Evolutionary conservation across 169 alveolate species (phyloP), one percentile per base, ranked within the genome.

Genomic region (Plasmodium blacklocki): DNA sequence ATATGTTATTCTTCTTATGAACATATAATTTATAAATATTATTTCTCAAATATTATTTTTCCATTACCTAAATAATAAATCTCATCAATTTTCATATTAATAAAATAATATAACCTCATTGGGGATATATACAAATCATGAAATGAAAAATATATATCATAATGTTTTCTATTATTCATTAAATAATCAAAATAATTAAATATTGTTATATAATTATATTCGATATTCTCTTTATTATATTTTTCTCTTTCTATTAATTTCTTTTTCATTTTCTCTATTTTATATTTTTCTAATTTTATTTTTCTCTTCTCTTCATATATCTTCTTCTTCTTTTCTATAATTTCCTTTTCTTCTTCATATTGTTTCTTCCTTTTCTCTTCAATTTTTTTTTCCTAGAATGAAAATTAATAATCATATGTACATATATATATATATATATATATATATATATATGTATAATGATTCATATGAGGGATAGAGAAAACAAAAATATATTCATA

Each of bases 291-390:
- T 73, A 85, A 73, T 52, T 71, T 85, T 47, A 70, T 68, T 63
- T 71, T 56, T 54, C 91, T 85, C 68, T 85, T 85, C 52, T 85
- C 91, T 54, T 85, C 91, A 72, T 85, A 85, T 85, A 85, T 85
- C 60, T 70, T 85, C 59, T 85, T 78, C 74, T 85, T 85, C 47
- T 70, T 12, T 70, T 85, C 75, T 59, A 21, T 39, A 21, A 70
- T 85, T 73, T 70, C 75, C 39, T 58, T 59, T 43, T 85, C 87
- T 85, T 68, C 86, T 12, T 85, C 87, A 19, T 43, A 71, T 18
- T 85, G 75, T 47, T 85, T 85, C 64, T 85, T 43, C 52, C 66
- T 70, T 59, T 85, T 85, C 71, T 85, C 91, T n/a, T 85, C 86
- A 2, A 85, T 43, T 47, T 70, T 85, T 59, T 70, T 68, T 70